A percentile compares a stretch with the other conserved stretches of the same genome.
These are phyloP conservation scores for Heliamphora exappendiculata DNA, from an alignment of 148 eudicot species.

Conservation along the genomic window DNA sequence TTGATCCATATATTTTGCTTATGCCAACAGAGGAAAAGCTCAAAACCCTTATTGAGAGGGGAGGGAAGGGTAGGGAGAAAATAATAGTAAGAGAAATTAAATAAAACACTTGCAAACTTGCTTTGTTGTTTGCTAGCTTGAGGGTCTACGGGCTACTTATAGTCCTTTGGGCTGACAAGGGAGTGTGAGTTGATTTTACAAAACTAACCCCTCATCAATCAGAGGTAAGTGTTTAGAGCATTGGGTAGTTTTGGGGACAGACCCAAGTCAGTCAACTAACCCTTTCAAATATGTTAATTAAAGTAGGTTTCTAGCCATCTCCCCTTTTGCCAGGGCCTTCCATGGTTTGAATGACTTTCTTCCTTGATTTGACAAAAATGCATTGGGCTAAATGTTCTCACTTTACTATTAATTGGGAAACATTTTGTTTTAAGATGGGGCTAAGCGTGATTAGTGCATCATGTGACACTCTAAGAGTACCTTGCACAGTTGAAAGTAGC, in stretches of 20 bases:
- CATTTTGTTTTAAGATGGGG: too few relatives aligned
- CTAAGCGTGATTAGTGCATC: too few relatives aligned
- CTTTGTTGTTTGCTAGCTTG: not conserved
- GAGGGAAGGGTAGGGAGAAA: not conserved
- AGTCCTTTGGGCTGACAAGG: not conserved
- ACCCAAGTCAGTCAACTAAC: not conserved
- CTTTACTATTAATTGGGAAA: too few relatives aligned
- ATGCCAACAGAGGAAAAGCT: not conserved
- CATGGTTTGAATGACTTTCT: too few relatives aligned
- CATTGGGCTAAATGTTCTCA: too few relatives aligned
- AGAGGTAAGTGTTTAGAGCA: not conserved
- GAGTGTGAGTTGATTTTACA: not conserved
- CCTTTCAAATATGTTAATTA: not conserved
- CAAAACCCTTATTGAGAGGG: not conserved
- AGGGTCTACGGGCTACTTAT: slow-evolving; percentile 5
- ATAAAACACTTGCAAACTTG: not conserved
- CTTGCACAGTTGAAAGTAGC: too few relatives aligned
- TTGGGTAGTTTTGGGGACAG: not conserved
- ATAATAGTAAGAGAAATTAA: not conserved
- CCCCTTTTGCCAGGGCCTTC: too few relatives aligned
- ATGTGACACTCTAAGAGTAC: too few relatives aligned
- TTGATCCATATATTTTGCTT: slow-evolving; percentile 8
- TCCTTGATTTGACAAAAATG: too few relatives aligned
- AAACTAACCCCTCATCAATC: not conserved
- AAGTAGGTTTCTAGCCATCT: too few relatives aligned